A percentile compares a stretch with the other conserved stretches of the same genome.
phyloP scores from a whole-genome alignment of 106 monocot genomes.

The Posidonia australis region DNA sequence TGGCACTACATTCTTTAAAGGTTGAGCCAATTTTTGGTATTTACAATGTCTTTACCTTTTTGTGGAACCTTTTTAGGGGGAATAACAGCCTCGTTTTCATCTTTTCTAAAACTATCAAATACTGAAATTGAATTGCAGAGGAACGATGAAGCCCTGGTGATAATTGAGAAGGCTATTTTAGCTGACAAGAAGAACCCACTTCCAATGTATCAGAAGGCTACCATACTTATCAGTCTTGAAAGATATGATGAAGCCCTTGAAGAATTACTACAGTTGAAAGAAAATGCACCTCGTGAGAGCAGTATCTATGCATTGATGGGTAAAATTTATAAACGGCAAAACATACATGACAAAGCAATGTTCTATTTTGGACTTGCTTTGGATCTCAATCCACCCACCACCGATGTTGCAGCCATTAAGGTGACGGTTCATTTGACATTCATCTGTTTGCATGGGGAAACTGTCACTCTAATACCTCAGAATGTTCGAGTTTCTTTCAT shows the following conservation, averaged over 20 bases:
- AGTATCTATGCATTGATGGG: slow-evolving; percentile 88
- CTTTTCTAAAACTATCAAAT: background rate
- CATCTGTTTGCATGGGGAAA: background rate
- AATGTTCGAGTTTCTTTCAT: background rate
- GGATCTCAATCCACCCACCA: slow-evolving; percentile 80
- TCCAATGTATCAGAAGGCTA: slow-evolving; percentile 84
- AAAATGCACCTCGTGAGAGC: slow-evolving; percentile 65
- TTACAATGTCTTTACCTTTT: background rate
- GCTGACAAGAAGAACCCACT: slow-evolving; percentile 87
- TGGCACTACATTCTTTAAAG: slow-evolving; percentile 81
- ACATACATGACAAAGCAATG: slow-evolving; percentile 83
- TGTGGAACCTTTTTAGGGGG: background rate
- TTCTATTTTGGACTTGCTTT: slow-evolving; percentile 87
- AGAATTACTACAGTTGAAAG: slow-evolving; percentile 60
- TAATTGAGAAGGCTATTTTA: slow-evolving; percentile 68
- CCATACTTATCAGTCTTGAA: slow-evolving; percentile 56
- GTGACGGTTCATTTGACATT: slow-evolving; percentile 13
- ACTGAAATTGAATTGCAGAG: slow-evolving; percentile 37
- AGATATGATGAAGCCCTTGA: slow-evolving; percentile 74
- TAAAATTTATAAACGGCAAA: slow-evolving; percentile 73
- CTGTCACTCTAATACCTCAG: background rate
- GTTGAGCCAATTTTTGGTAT: slow-evolving; percentile 15
- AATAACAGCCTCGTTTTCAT: background rate
- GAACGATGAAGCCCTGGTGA: slow-evolving; percentile 60
- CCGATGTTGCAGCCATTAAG: slow-evolving; percentile 77